Conservation (phyloP, 2,329 filamentous ascomycete genomes). For the Cytospora piceae region DNA sequence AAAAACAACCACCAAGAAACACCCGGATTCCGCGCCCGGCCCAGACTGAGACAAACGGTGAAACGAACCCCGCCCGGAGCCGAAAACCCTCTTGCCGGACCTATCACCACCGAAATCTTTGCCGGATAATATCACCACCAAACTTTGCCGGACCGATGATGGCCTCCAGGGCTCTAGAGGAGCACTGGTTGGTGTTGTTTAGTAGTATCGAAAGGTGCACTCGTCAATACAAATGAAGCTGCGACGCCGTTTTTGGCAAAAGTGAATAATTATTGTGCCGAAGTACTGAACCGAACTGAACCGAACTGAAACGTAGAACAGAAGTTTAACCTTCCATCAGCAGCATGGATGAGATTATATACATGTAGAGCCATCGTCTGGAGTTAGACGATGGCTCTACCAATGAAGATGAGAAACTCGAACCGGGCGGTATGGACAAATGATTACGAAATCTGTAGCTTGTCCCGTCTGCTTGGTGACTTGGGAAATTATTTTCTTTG, state of each 20-base stretch:
- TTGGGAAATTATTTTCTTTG: not conserved
- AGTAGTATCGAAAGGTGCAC: constrained; percentile 12
- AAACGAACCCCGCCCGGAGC: constrained; percentile 4
- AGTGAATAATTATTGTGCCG: not conserved
- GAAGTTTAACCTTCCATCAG: not conserved
- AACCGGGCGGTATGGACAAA: not conserved
- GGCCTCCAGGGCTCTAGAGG: constrained; percentile 9
- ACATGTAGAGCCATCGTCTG: not conserved
- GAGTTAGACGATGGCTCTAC: not conserved
- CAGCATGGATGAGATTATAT: not conserved
- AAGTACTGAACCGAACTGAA: not conserved
- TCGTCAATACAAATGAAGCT: constrained; percentile 8
- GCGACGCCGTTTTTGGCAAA: constrained; percentile 1
- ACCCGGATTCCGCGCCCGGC: constrained; percentile 1
- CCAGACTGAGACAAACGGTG: constrained; percentile 13
- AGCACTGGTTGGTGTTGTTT: not conserved
- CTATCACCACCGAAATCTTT: not conserved
- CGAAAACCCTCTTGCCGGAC: not conserved
- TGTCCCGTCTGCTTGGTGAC: not conserved
- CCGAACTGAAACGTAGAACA: not conserved
- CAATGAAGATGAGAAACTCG: not conserved
- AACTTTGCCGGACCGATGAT: constrained; percentile 15
- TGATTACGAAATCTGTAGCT: not conserved
- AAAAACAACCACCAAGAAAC: not conserved
- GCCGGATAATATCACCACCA: constrained; percentile 11